These are phyloP conservation scores for Candida patagonica DNA, from an alignment of 805 yeast genomes.

Conservation along the genomic window DNA sequence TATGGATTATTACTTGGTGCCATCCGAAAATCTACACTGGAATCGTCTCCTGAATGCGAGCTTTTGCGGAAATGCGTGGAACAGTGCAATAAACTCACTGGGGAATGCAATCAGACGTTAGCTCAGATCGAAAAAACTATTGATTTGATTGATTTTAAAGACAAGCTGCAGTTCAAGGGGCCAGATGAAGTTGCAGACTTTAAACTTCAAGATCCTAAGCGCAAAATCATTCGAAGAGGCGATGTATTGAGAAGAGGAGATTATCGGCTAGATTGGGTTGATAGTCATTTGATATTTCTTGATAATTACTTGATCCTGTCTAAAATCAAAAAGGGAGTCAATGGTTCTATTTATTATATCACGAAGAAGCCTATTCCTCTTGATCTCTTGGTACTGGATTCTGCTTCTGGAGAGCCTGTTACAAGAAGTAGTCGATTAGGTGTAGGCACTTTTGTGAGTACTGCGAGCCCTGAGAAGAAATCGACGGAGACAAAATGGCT, in stretches of 20 bases:
- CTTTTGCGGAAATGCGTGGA: conserved; percentile 44
- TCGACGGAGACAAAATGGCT: conserved; percentile 2
- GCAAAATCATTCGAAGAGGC: conserved; percentile 52
- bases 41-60: conserved; percentile 42
- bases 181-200: conserved; percentile 38
- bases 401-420: conserved; percentile 33
- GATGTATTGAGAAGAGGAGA: conserved; percentile 54
- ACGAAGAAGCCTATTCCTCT: conserved; percentile 29
- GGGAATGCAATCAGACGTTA: conserved; percentile 52
- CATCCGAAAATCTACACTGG: conserved; percentile 41
- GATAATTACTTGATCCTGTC: conserved; percentile 53
- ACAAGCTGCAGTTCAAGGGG: conserved; percentile 45
- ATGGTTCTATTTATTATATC: conserved; percentile 24
- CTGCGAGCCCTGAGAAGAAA: conserved; percentile 6
- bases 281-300: conserved; percentile 45
- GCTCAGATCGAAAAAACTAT: conserved; percentile 51
- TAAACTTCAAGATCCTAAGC: conserved; percentile 41
- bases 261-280: conserved; percentile 47
- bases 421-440: conserved; percentile 19
- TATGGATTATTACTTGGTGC: conserved; percentile 56
- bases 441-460: conserved; percentile 19
- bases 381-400: conserved; percentile 49
- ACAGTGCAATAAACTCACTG: conserved; percentile 45
- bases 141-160: conserved; percentile 44
- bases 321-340: conserved; percentile 27